These are phyloP conservation scores for Loxodes magnus DNA, from an alignment of 73 alveolate species.

Conservation along the genomic window DNA sequence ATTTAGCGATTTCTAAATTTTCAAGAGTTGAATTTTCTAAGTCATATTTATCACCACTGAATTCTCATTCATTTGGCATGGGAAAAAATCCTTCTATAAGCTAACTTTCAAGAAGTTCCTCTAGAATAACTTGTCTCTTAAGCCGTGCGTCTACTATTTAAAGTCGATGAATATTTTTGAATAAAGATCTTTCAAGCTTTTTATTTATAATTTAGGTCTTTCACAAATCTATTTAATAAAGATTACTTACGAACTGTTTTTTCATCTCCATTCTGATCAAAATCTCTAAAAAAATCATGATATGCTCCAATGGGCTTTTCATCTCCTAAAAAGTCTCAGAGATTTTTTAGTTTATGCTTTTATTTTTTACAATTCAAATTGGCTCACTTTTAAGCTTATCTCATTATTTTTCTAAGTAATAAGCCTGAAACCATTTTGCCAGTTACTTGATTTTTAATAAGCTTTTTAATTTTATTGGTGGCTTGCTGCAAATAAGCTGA, in stretches of 20 bases:
- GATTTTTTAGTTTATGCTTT: not conserved
- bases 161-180: not conserved
- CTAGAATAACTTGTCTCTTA: not conserved
- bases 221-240: not conserved
- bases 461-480: not conserved
- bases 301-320: conserved; percentile 2
- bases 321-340: not conserved
- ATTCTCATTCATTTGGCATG: not conserved
- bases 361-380: not conserved
- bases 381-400: not conserved
- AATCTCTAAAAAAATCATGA: not conserved
- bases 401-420: not conserved
- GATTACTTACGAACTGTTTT: too few species aligned
- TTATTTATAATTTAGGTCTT: conserved; percentile 1
- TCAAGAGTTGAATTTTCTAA: not conserved
- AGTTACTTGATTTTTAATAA: not conserved
- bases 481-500: not conserved
- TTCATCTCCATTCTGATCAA: not conserved
- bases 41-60: not conserved
- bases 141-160: not conserved
- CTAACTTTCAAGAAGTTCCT: not conserved
- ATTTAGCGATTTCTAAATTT: not conserved
- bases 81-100: conserved; percentile 4
- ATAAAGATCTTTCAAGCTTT: not conserved
- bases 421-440: not conserved